These are phyloP conservation scores for Fusarium floridanum DNA, from an alignment of 2,329 filamentous ascomycete species.

Conservation along the genomic window DNA sequence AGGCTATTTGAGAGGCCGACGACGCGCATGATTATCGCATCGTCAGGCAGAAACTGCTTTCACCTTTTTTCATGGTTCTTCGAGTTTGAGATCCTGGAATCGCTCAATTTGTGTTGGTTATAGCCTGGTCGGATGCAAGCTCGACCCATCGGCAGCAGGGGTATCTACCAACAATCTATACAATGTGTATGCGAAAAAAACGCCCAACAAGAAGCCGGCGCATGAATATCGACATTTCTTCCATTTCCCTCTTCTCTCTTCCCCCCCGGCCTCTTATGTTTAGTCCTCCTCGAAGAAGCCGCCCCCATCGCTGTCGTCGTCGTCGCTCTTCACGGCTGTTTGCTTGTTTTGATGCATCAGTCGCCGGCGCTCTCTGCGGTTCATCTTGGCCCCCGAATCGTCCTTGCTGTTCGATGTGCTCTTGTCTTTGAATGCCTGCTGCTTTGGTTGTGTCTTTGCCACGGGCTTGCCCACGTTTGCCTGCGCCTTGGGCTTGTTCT, in stretches of 20 bases:
- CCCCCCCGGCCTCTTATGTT: neutral
- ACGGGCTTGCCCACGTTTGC: conserved; percentile 34
- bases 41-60: neutral
- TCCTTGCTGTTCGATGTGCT: conserved; percentile 27
- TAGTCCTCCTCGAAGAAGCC: conserved; percentile 67
- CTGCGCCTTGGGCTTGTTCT: conserved; percentile 34
- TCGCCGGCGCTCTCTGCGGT: conserved; percentile 53
- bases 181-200: conserved; percentile 24
- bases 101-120: conserved; percentile 25
- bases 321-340: conserved; percentile 53
- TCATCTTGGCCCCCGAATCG: conserved; percentile 48
- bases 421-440: conserved; percentile 38
- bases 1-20: conserved; percentile 5
- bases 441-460: conserved; percentile 36
- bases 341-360: conserved; percentile 52
- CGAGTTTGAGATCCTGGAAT: conserved; percentile 8
- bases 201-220: neutral
- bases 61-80: neutral
- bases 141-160: conserved; percentile 26
- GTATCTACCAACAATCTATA: conserved; percentile 39
- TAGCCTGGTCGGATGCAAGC: conserved; percentile 21
- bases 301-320: conserved; percentile 65
- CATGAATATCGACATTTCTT: conserved; percentile 12
- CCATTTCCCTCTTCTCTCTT: neutral
- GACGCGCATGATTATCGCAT: neutral